These are phyloP conservation scores for Nigrospora sphaerica DNA, from an alignment of 2,329 filamentous ascomycete species.

Conservation along the genomic window DNA sequence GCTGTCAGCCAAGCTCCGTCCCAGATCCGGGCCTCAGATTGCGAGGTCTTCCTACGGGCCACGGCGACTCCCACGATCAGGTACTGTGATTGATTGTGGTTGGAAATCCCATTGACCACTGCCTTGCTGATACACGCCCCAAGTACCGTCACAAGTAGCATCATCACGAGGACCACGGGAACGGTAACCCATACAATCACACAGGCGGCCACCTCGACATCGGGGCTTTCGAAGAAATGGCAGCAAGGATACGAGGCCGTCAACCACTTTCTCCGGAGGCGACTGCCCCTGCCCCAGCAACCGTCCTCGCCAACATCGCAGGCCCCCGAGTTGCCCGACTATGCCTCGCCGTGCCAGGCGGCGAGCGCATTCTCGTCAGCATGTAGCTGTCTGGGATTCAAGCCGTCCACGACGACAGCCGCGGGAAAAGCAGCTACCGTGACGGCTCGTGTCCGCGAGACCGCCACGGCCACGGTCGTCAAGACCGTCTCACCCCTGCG, in stretches of 20 bases:
- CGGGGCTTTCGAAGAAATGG: conserved; percentile 10
- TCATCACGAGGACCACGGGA: background rate
- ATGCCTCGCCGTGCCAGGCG: conserved; percentile 10
- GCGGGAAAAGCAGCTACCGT: conserved; percentile 7
- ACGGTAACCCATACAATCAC: conserved; percentile 7
- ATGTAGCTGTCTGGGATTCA: conserved; percentile 11
- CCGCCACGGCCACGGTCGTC: conserved; percentile 2
- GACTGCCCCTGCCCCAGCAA: background rate
- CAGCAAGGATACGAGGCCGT: conserved; percentile 9
- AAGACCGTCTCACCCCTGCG: background rate
- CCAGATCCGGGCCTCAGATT: conserved; percentile 1
- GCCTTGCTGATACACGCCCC: background rate
- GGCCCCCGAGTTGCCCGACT: conserved; percentile 5
- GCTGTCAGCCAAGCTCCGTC: conserved; percentile 3
- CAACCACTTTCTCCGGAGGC: conserved; percentile 7
- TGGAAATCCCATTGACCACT: too few relatives aligned
- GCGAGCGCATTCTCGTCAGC: conserved; percentile 11
- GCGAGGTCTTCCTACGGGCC: conserved; percentile 1
- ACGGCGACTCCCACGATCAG: conserved; percentile 4
- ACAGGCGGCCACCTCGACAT: conserved; percentile 3
- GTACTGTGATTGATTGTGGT: background rate
- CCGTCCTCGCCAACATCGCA: conserved; percentile 4
- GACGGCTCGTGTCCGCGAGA: conserved; percentile 2
- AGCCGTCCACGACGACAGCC: conserved; percentile 6
- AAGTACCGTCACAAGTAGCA: conserved; percentile 3